phyloP scores from a whole-genome alignment of 352 stramenopile genomes.

The Globisporangium echinulatum region DNA sequence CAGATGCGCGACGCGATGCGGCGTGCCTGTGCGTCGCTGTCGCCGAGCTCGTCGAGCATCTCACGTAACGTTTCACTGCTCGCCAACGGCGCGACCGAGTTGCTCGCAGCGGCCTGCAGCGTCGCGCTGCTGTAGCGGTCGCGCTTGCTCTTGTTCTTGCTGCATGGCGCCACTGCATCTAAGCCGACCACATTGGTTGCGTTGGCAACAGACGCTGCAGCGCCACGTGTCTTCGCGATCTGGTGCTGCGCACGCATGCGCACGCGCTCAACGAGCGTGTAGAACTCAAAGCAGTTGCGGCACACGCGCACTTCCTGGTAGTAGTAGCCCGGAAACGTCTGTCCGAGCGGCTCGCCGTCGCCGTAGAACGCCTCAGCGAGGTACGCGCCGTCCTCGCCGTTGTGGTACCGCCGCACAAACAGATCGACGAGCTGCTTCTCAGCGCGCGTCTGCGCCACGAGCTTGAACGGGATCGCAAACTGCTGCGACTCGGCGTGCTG shows the following conservation, averaged over 20 bases:
- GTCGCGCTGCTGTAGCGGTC: background rate
- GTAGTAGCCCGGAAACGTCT: constrained; percentile 77
- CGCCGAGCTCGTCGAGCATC: background rate
- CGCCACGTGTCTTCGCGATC: constrained; percentile 17
- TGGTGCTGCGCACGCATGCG: constrained; percentile 58
- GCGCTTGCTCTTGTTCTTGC: constrained; percentile 1
- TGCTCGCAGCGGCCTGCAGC: background rate
- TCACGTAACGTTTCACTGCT: background rate
- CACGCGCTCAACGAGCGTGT: constrained; percentile 68
- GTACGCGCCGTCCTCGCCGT: constrained; percentile 70
- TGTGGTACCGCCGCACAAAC: constrained; percentile 71
- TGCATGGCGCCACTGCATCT: constrained; percentile 18
- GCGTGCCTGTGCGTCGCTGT: background rate
- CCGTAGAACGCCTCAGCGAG: constrained; percentile 69
- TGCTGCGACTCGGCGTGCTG: constrained; percentile 22
- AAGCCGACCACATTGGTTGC: background rate
- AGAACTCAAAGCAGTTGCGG: constrained; percentile 72
- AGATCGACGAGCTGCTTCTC: constrained; percentile 78
- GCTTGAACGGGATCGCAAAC: constrained; percentile 66
- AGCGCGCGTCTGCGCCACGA: constrained; percentile 67
- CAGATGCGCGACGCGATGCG: constrained; percentile 35
- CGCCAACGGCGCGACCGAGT: background rate
- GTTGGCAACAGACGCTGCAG: too few relatives aligned
- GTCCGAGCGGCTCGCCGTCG: constrained; percentile 62
- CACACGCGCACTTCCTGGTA: constrained; percentile 81